These are phyloP conservation scores for Pestalotiopsis fici DNA, from an alignment of 2,329 filamentous ascomycete species.

Conservation along the genomic window DNA sequence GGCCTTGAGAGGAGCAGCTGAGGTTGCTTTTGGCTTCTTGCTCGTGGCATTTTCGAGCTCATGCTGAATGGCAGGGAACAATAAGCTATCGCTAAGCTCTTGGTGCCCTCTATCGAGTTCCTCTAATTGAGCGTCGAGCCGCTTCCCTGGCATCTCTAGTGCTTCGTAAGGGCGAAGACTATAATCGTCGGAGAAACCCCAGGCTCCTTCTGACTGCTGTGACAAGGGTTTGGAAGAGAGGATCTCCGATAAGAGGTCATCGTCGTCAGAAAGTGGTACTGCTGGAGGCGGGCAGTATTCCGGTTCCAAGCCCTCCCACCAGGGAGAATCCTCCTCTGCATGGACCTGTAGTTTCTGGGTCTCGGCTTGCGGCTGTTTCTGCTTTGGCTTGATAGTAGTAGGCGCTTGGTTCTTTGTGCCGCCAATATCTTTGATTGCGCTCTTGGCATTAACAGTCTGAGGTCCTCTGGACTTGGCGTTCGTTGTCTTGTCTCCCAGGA, in stretches of 20 bases:
- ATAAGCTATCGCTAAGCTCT: constrained; percentile 63
- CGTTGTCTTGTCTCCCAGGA: constrained; percentile 91
- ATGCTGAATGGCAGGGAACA: constrained; percentile 58
- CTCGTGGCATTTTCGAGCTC: constrained; percentile 29
- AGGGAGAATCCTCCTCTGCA: constrained; percentile 47
- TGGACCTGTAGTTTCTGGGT: constrained; percentile 65
- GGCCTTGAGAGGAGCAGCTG: constrained; percentile 13
- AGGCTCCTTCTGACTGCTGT: no score
- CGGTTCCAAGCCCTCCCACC: constrained; percentile 67
- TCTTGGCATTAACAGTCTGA: constrained; percentile 66
- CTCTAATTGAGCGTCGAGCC: constrained; percentile 46
- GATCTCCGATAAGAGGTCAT: constrained; percentile 63
- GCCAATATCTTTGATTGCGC: constrained; percentile 58
- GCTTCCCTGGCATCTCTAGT: constrained; percentile 39
- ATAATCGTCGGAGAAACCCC: no score
- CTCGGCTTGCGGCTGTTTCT: constrained; percentile 52
- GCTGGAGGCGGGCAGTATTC: constrained; percentile 86
- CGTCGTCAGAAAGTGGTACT: constrained; percentile 66
- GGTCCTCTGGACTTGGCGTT: constrained; percentile 80
- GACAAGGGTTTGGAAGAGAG: no score
- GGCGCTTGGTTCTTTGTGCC: constrained; percentile 63
- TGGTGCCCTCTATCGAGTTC: constrained; percentile 68
- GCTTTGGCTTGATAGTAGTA: constrained; percentile 59
- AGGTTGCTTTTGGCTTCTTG: constrained; percentile 27
- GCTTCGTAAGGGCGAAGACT: no score